Evolutionary conservation across 495 filamentous ascomycete genomes (phyloP).

Genomic region (Platismatia glauca): DNA sequence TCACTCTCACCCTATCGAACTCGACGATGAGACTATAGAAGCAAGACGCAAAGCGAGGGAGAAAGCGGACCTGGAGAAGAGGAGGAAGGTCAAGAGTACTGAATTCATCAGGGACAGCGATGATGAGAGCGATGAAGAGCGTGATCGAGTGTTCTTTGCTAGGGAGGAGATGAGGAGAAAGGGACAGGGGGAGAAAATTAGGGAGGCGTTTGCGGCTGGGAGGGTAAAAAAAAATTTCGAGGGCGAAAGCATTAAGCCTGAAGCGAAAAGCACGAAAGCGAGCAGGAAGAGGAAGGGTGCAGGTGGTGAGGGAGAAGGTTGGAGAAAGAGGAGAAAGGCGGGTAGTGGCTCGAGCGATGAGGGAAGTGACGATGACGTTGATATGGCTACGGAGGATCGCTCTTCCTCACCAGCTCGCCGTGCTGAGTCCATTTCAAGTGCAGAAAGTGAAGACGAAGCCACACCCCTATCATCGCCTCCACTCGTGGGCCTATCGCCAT

Average conservation of each 20-base stretch:
- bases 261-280: conserved; percentile 20
- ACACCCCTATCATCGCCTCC: conserved; percentile 29
- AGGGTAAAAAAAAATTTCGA: conserved; percentile 38
- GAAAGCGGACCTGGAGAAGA: conserved; percentile 52
- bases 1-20: conserved; percentile 26
- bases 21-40: conserved; percentile 45
- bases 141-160: conserved; percentile 59
- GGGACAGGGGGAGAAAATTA: conserved; percentile 40
- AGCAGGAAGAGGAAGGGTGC: conserved; percentile 34
- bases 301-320: conserved; percentile 21
- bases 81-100: conserved; percentile 71
- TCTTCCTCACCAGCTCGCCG: conserved; percentile 23
- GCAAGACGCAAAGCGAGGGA: conserved; percentile 46
- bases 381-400: conserved; percentile 15
- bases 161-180: conserved; percentile 52
- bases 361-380: conserved; percentile 25
- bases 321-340: conserved; percentile 20
- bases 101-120: conserved; percentile 71
- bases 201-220: conserved; percentile 45
- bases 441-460: conserved; percentile 16
- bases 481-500: conserved; percentile 3
- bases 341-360: conserved; percentile 17
- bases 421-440: conserved; percentile 12
- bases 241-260: conserved; percentile 24
- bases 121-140: conserved; percentile 66